These are phyloP conservation scores for Trametes coccinea DNA, from an alignment of 768 basidiomycete genomes.

Conservation along the genomic window DNA sequence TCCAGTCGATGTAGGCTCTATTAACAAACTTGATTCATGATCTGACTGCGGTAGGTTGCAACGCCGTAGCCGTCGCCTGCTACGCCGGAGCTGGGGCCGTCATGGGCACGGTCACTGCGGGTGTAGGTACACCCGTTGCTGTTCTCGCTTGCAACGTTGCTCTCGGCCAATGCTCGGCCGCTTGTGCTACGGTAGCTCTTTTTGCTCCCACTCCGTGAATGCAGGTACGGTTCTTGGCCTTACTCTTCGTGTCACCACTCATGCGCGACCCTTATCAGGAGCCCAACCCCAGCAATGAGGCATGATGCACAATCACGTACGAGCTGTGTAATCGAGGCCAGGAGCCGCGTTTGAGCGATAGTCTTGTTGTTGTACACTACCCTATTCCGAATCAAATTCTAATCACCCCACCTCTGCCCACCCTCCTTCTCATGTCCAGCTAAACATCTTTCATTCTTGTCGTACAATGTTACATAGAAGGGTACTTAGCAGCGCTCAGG, in stretches of 20 bases:
- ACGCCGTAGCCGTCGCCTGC: slow-evolving; percentile 42
- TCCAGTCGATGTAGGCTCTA: slow-evolving; percentile 30
- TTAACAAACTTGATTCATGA: slow-evolving; percentile 3
- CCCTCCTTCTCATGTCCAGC: too few species aligned
- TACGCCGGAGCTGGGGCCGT: slow-evolving; percentile 44
- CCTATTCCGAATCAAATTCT: too few species aligned
- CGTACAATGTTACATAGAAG: too few species aligned
- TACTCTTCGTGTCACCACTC: not conserved
- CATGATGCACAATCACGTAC: not conserved
- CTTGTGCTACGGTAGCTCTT: slow-evolving; percentile 39
- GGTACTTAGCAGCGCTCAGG: too few species aligned
- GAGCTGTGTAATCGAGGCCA: too few species aligned
- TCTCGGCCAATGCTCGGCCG: slow-evolving; percentile 43
- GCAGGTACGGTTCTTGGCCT: not conserved
- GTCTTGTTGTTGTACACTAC: too few species aligned
- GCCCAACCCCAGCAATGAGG: not conserved
- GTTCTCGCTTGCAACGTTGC: slow-evolving; percentile 45
- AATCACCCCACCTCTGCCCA: too few species aligned
- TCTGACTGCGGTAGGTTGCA: slow-evolving; percentile 32
- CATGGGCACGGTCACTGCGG: slow-evolving; percentile 46
- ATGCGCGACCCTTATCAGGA: not conserved
- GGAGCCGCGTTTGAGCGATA: too few species aligned
- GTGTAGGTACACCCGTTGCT: slow-evolving; percentile 38
- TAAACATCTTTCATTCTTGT: too few species aligned
- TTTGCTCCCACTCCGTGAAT: slow-evolving; percentile 38